These are phyloP conservation scores for Moringa oleifera DNA, from an alignment of 345 rosid species.

Conservation along the genomic window DNA sequence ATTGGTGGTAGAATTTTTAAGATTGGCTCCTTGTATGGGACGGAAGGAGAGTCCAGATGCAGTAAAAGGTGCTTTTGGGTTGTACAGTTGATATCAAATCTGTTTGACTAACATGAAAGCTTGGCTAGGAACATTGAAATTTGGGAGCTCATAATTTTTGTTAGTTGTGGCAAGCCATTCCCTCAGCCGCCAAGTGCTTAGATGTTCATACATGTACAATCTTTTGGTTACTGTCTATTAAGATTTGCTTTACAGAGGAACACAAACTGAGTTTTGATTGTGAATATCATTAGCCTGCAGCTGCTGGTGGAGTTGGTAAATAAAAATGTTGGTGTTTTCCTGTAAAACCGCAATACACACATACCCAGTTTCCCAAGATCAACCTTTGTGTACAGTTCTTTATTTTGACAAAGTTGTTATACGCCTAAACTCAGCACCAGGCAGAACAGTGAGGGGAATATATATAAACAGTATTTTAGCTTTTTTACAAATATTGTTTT, in stretches of 20 bases:
- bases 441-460: no score
- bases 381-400: no score
- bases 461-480: no score
- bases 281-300: no score
- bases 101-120: slow-evolving; percentile 5
- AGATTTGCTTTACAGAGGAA: neutral
- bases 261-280: neutral
- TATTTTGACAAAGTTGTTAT: no score
- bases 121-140: slow-evolving; percentile 10
- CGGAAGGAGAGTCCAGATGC: neutral
- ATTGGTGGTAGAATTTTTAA: slow-evolving; percentile 2
- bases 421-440: no score
- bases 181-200: slow-evolving; percentile 4
- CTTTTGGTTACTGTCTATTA: neutral
- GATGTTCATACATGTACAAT: slow-evolving; percentile 23
- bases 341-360: no score
- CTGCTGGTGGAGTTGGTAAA: no score
- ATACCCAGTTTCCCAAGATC: no score
- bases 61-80: neutral
- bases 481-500: no score
- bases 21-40: neutral
- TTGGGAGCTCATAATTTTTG: slow-evolving; percentile 2
- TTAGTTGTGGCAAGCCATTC: neutral
- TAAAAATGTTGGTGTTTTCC: no score
- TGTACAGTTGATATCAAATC: slow-evolving; percentile 14